Percentiles rank a stretch among this genome's conserved stretches.
Evolutionary conservation across 169 alveolate species (phyloP).

Genomic region (Plasmodium gallinaceum): DNA sequence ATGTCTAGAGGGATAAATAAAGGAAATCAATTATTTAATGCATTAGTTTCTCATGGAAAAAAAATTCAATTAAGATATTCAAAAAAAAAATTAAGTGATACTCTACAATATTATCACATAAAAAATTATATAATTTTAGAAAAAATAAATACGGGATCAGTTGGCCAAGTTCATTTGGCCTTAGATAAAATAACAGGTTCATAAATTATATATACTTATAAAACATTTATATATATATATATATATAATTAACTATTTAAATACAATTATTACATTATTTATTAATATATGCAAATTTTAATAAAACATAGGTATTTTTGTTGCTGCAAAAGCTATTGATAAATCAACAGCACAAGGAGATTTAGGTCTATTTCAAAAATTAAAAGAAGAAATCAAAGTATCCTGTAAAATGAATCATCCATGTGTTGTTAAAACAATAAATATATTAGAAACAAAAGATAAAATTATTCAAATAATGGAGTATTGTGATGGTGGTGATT

Average conservation of each 20-base stretch:
- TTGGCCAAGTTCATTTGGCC: conserved; percentile 84
- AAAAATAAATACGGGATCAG: conserved; percentile 85
- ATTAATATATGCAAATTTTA: background rate
- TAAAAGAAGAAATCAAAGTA: conserved; percentile 85
- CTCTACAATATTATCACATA: conserved; percentile 78
- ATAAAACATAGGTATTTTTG: conserved; percentile 23
- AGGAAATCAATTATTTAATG: conserved; percentile 59
- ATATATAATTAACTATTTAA: background rate
- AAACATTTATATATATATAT: background rate
- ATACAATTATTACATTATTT: background rate
- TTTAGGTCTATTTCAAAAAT: conserved; percentile 71
- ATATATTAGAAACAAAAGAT: conserved; percentile 85
- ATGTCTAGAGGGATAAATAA: conserved; percentile 55
- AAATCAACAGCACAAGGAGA: conserved; percentile 82
- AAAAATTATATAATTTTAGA: conserved; percentile 82
- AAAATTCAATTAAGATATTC: conserved; percentile 71
- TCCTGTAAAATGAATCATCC: conserved; percentile 85
- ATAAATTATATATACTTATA: background rate
- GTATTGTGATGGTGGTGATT: conserved; percentile 93
- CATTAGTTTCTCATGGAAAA: conserved; percentile 48
- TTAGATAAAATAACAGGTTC: conserved; percentile 78
- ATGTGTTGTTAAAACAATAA: conserved; percentile 84
- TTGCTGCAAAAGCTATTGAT: conserved; percentile 83
- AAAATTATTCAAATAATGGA: conserved; percentile 89
- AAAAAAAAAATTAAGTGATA: conserved; percentile 73